Percentiles rank a stretch among this genome's conserved stretches.
Conservation (phyloP, 345 rosid species). For the Balakata baccata region DNA sequence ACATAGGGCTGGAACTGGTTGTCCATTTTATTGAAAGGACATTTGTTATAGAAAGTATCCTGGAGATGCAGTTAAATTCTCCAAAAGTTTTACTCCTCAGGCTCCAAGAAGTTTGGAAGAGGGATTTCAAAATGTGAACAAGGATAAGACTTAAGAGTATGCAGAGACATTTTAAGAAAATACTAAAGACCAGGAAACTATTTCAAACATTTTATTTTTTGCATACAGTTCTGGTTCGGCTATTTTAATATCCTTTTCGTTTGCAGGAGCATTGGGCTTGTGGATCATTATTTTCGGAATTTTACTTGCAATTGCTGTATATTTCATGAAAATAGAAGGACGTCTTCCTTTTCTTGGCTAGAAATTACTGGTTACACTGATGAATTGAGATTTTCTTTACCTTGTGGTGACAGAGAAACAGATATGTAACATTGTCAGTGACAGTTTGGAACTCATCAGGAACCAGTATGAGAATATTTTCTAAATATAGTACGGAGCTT, state of each 20-base stretch:
- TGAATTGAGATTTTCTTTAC: background rate
- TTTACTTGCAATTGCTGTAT: constrained; percentile 38
- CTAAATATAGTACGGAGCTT: background rate
- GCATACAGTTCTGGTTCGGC: background rate
- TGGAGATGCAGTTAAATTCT: background rate
- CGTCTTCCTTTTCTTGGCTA: constrained; percentile 15
- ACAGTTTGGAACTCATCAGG: background rate
- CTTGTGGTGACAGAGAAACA: no score
- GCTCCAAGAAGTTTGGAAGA: no score
- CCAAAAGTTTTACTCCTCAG: background rate
- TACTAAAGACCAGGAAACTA: background rate
- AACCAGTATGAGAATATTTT: background rate
- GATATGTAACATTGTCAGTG: no score
- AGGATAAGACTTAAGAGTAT: background rate
- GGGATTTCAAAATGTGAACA: background rate
- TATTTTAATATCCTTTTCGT: background rate
- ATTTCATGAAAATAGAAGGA: constrained; percentile 33
- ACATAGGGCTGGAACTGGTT: background rate
- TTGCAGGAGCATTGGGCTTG: constrained; percentile 40
- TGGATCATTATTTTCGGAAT: constrained; percentile 39
- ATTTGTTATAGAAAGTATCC: background rate
- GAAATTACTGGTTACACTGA: background rate
- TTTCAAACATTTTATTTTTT: background rate
- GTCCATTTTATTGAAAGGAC: background rate
- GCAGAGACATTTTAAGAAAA: background rate